Percentiles rank a stretch among this genome's conserved stretches.
Evolutionary conservation across 2,329 filamentous ascomycete genomes (phyloP).

Genomic region (Exutisphaerella laricina): DNA sequence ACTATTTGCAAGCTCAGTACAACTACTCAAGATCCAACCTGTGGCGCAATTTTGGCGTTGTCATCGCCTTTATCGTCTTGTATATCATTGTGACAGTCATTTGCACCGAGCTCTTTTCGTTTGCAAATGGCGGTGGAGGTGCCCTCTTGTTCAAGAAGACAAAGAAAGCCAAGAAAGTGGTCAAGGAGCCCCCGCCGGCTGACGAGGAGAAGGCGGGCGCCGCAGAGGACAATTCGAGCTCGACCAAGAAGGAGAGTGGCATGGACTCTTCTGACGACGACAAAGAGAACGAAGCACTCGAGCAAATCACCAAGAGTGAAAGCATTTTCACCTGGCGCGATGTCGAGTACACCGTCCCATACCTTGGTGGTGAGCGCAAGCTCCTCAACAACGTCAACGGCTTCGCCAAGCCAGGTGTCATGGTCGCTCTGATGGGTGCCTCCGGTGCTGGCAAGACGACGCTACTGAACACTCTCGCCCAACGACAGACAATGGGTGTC

Average conservation of each 20-base stretch:
- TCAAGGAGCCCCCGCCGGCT: slow-evolving; percentile 40
- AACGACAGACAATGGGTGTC: slow-evolving; percentile 62
- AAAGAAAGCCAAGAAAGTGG: slow-evolving; percentile 52
- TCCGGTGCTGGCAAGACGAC: slow-evolving; percentile 82
- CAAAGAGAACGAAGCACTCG: slow-evolving; percentile 39
- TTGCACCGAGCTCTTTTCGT: slow-evolving; percentile 63
- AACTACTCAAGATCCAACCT: slow-evolving; percentile 54
- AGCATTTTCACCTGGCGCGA: slow-evolving; percentile 67
- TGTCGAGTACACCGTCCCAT: slow-evolving; percentile 67
- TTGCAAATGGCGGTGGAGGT: slow-evolving; percentile 58
- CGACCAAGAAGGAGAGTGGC: slow-evolving; percentile 27
- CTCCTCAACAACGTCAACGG: slow-evolving; percentile 66
- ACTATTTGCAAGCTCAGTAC: slow-evolving; percentile 52
- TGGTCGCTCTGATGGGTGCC: slow-evolving; percentile 77
- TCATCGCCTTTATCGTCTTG: slow-evolving; percentile 68
- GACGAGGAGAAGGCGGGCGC: slow-evolving; percentile 54
- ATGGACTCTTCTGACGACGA: slow-evolving; percentile 28
- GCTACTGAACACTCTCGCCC: slow-evolving; percentile 68
- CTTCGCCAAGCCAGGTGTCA: slow-evolving; percentile 71
- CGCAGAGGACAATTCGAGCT: slow-evolving; percentile 32
- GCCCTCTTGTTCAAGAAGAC: slow-evolving; percentile 66
- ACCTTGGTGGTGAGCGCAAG: slow-evolving; percentile 56
- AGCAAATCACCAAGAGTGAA: slow-evolving; percentile 52
- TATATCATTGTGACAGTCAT: slow-evolving; percentile 68
- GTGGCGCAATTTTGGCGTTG: slow-evolving; percentile 70